Evolutionary conservation across 345 rosid genomes (phyloP).

Genomic region (Euclidium syriacum): DNA sequence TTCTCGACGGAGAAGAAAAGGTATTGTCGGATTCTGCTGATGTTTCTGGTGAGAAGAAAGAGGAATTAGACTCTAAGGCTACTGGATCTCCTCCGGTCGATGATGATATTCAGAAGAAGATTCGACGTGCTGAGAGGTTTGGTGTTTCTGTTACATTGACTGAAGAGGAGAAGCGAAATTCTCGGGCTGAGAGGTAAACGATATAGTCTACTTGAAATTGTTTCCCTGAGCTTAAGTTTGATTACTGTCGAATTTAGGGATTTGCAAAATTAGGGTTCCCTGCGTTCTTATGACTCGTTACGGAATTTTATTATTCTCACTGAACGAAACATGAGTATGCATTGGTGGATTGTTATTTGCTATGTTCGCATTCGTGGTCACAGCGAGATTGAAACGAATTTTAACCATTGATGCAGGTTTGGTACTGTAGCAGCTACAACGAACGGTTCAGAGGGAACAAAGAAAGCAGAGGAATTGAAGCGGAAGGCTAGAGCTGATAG

Average conservation of each 20-base stretch:
- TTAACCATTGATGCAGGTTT: slow-evolving; percentile 48
- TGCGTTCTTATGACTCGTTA: not conserved
- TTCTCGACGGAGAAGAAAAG: slow-evolving; percentile 15
- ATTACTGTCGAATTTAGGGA: not conserved
- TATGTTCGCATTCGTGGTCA: not conserved
- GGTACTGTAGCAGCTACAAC: slow-evolving; percentile 44
- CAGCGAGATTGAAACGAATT: not conserved
- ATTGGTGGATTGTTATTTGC: not conserved
- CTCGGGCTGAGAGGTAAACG: slow-evolving; percentile 82
- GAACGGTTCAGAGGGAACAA: slow-evolving; percentile 39
- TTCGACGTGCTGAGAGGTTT: slow-evolving; percentile 92
- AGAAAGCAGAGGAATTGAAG: slow-evolving; percentile 72
- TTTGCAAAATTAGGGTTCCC: slow-evolving; percentile 22
- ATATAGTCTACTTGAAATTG: not conserved
- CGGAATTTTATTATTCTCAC: not conserved
- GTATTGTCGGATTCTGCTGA: slow-evolving; percentile 13
- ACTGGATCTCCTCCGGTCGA: slow-evolving; percentile 37
- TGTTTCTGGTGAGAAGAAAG: slow-evolving; percentile 28
- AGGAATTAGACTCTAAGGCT: slow-evolving; percentile 32
- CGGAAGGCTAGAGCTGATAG: slow-evolving; percentile 96
- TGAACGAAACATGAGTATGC: not conserved
- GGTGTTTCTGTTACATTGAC: slow-evolving; percentile 71
- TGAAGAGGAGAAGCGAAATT: slow-evolving; percentile 86
- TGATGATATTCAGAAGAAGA: slow-evolving; percentile 64
- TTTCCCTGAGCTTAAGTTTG: not conserved